These are phyloP conservation scores for Tillandsia leiboldiana DNA, from an alignment of 176 grass and related monocot species.

Conservation along the genomic window DNA sequence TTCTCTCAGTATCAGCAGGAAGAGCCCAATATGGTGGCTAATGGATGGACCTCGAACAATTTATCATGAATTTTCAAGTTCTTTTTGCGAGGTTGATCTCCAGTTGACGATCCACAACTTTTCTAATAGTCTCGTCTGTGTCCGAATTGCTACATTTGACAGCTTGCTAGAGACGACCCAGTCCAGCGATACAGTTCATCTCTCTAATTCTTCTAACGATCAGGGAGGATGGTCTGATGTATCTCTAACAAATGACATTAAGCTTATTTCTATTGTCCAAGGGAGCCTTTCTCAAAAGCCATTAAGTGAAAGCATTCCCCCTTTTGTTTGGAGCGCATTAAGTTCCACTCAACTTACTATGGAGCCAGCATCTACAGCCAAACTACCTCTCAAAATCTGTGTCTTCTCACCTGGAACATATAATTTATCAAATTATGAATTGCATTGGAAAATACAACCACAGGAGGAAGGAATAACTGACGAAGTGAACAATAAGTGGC, in stretches of 20 bases:
- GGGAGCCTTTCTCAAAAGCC: constrained; percentile 33
- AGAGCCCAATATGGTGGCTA: constrained; percentile 63
- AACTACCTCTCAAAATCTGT: constrained; percentile 69
- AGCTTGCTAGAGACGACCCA: constrained; percentile 31
- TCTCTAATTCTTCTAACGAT: constrained; percentile 28
- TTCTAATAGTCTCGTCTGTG: constrained; percentile 25
- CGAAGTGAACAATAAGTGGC: constrained; percentile 24
- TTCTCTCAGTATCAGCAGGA: constrained; percentile 47
- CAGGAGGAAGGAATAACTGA: constrained; percentile 16
- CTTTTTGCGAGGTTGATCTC: constrained; percentile 57
- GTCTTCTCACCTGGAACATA: constrained; percentile 83
- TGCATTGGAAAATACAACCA: constrained; percentile 54
- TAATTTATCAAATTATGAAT: constrained; percentile 84
- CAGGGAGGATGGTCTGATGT: constrained; percentile 75
- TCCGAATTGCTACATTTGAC: constrained; percentile 57
- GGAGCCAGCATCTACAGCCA: constrained; percentile 38
- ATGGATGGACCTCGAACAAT: constrained; percentile 62
- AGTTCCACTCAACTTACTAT: constrained; percentile 58
- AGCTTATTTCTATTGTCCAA: constrained; percentile 37
- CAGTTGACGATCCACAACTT: constrained; percentile 57
- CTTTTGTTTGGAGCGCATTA: constrained; percentile 74
- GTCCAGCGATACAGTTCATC: constrained; percentile 24
- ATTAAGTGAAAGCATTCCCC: constrained; percentile 42
- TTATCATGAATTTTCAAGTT: constrained; percentile 70
- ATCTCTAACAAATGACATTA: constrained; percentile 70